A percentile compares a stretch with the other conserved stretches of the same genome.
Evolutionary conservation across 23 red algal species (phyloP).

Genomic region (Agarophyton chilense): DNA sequence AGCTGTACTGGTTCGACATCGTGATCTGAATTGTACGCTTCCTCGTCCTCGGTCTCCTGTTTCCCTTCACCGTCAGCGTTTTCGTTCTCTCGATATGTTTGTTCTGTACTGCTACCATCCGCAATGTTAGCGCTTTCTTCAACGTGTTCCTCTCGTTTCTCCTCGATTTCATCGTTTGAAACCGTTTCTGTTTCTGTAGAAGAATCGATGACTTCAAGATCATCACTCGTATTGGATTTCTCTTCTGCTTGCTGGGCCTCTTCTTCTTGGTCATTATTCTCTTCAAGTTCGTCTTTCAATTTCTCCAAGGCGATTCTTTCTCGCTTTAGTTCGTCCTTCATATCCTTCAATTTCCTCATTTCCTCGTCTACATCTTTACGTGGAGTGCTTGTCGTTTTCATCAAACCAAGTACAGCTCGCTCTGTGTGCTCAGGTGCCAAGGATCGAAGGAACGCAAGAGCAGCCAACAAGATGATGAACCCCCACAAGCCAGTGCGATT

Average conservation of each 20-base stretch:
- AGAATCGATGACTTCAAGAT: background rate
- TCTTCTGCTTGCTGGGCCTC: background rate
- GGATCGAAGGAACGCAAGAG: constrained; percentile 40
- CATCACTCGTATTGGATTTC: background rate
- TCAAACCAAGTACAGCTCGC: constrained; percentile 5
- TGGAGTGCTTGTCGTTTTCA: background rate
- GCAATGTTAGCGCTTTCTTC: background rate
- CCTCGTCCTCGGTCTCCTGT: background rate
- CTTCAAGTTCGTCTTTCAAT: constrained; percentile 29
- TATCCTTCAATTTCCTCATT: background rate
- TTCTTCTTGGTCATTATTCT: background rate
- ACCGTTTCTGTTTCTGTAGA: background rate
- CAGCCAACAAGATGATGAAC: constrained; percentile 35
- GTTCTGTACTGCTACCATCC: background rate
- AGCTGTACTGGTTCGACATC: constrained; percentile 3
- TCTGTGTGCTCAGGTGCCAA: constrained; percentile 52
- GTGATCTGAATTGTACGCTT: background rate
- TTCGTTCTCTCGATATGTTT: background rate
- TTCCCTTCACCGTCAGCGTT: background rate
- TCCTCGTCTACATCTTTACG: background rate
- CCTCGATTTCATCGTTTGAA: background rate
- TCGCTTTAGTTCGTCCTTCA: constrained; percentile 41
- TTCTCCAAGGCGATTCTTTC: constrained; percentile 44
- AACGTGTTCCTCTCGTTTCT: background rate
- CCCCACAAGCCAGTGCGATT: constrained; percentile 23